Conservation (phyloP, 306 rosid species). For the Cucumis melo region DNA sequence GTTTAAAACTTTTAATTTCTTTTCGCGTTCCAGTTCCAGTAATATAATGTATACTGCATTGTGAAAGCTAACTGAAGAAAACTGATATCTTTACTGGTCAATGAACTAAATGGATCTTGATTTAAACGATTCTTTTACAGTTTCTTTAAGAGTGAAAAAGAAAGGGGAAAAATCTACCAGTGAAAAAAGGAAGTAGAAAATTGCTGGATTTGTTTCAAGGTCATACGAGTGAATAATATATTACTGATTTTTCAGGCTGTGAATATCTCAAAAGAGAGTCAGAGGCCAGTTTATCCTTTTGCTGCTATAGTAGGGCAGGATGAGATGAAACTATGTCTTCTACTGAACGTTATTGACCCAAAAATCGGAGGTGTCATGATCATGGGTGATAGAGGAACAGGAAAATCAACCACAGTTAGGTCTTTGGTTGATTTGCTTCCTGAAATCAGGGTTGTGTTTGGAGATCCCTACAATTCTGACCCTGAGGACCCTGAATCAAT, state of each 20-base stretch:
- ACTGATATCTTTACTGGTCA: neutral
- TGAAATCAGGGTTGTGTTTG: conserved; percentile 65
- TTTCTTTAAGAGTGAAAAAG: neutral
- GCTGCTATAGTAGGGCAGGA: conserved; percentile 94
- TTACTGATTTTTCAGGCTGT: conserved; percentile 29
- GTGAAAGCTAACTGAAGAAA: neutral
- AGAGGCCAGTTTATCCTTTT: conserved; percentile 90
- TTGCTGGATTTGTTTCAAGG: neutral
- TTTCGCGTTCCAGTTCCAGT: neutral
- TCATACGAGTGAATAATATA: neutral
- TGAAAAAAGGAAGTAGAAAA: neutral
- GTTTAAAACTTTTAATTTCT: neutral
- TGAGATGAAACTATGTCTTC: conserved; percentile 94
- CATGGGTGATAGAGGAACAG: conserved; percentile 96
- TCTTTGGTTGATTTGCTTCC: conserved; percentile 91
- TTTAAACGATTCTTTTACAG: neutral
- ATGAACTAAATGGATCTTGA: neutral
- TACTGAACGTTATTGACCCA: conserved; percentile 84
- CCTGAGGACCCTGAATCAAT: conserved; percentile 91
- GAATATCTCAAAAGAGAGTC: conserved; percentile 44
- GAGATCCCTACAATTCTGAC: conserved; percentile 87
- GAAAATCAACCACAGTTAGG: conserved; percentile 81
- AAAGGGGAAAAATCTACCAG: neutral
- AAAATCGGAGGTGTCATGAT: conserved; percentile 97
- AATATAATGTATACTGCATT: neutral